Evolutionary conservation across 2,329 filamentous ascomycete species (phyloP).

Genomic region (Metarhizium humberi): DNA sequence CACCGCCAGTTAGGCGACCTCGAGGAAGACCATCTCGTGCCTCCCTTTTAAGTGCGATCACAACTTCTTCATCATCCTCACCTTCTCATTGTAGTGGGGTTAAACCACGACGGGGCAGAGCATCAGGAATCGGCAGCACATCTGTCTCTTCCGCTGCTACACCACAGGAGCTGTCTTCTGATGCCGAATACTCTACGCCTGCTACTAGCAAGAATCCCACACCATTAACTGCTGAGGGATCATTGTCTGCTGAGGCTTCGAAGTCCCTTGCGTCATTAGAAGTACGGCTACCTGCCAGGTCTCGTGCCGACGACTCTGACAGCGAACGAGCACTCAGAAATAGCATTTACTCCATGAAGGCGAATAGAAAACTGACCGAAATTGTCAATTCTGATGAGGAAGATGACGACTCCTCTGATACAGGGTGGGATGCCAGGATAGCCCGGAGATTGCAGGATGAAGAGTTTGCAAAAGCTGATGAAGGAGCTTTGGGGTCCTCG

Average conservation of each 20-base stretch:
- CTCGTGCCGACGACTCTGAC: slow-evolving; percentile 10
- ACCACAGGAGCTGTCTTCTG: slow-evolving; percentile 19
- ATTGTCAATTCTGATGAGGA: slow-evolving; percentile 31
- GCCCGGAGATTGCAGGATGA: slow-evolving; percentile 26
- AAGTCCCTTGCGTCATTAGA: slow-evolving; percentile 13
- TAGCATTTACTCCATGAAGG: slow-evolving; percentile 39
- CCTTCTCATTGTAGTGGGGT: neutral
- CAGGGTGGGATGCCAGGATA: slow-evolving; percentile 18
- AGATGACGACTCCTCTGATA: slow-evolving; percentile 17
- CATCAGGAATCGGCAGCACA: slow-evolving; percentile 13
- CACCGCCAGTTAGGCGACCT: slow-evolving; percentile 6
- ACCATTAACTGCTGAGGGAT: slow-evolving; percentile 17
- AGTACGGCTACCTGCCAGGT: slow-evolving; percentile 17
- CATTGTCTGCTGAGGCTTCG: slow-evolving; percentile 1
- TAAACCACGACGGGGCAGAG: slow-evolving; percentile 7
- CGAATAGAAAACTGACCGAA: slow-evolving; percentile 31
- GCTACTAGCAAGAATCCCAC: slow-evolving; percentile 28
- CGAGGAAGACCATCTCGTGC: slow-evolving; percentile 16
- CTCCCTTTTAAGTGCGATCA: slow-evolving; percentile 9
- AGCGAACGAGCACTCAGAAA: slow-evolving; percentile 20
- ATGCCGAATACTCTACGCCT: slow-evolving; percentile 24
- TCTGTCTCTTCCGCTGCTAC: slow-evolving; percentile 24
- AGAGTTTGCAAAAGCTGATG: slow-evolving; percentile 16
- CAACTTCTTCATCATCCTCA: slow-evolving; percentile 5
- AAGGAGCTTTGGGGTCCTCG: slow-evolving; percentile 2